phyloP scores from a whole-genome alignment of 257 asterid species.

The Fraxinus anomala region DNA sequence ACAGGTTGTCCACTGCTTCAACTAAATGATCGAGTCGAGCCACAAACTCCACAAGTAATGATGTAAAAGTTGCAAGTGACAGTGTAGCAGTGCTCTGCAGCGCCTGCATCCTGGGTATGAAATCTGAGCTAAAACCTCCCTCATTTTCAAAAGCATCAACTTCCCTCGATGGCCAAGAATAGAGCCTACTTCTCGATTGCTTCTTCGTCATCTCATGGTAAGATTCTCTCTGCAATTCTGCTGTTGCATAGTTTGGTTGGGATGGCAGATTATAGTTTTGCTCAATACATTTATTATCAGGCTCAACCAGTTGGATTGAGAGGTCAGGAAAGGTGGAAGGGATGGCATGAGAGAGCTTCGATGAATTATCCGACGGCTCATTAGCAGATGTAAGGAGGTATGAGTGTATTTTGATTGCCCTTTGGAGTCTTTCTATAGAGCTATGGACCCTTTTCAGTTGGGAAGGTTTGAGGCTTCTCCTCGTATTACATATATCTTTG shows the following conservation, averaged over 20 bases:
- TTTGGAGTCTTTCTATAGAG: conserved; percentile 56
- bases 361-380: conserved; percentile 30
- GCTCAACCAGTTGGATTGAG: conserved; percentile 31
- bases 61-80: conserved; percentile 63
- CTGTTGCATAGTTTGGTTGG: conserved; percentile 19
- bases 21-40: conserved; percentile 73
- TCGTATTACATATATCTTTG: conserved; percentile 48
- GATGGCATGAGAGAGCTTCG: conserved; percentile 19
- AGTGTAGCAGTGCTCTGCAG: conserved; percentile 55
- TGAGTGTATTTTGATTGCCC: conserved; percentile 52
- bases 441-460: conserved; percentile 49
- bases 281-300: conserved; percentile 5
- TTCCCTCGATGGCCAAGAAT: conserved; percentile 73
- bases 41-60: conserved; percentile 62
- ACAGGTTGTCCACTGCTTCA: conserved; percentile 65
- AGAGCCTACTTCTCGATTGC: conserved; percentile 51
- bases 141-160: conserved; percentile 53
- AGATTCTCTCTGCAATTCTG: conserved; percentile 32
- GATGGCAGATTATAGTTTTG: conserved; percentile 26
- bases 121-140: conserved; percentile 33
- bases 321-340: conserved; percentile 38
- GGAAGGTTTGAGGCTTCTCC: conserved; percentile 40
- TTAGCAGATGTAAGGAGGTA: conserved; percentile 50
- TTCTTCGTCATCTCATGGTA: conserved; percentile 57
- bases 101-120: conserved; percentile 46